phyloP scores from a whole-genome alignment of 2,329 filamentous ascomycete species.

The Myriosclerotinia curreyana region DNA sequence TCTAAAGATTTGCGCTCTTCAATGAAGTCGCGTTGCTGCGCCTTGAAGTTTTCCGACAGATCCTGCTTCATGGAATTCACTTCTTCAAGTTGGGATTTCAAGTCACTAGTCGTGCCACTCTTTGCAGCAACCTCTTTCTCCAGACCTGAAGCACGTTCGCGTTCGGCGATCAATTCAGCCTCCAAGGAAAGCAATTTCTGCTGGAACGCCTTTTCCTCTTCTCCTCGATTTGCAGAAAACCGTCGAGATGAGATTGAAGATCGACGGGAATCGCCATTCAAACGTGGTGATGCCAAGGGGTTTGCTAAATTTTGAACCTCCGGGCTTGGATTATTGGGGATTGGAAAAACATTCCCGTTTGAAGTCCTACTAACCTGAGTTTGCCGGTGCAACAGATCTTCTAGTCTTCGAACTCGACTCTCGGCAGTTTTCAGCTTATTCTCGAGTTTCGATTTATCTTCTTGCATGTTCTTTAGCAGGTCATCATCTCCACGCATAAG shows the following conservation, averaged over 20 bases:
- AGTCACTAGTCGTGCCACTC: slow-evolving; percentile 56
- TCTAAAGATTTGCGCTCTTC: slow-evolving; percentile 82
- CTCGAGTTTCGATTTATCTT: slow-evolving; percentile 74
- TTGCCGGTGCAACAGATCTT: slow-evolving; percentile 88
- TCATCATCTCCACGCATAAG: slow-evolving; percentile 87
- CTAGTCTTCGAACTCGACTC: slow-evolving; percentile 84
- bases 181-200: slow-evolving; percentile 68
- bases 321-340: slow-evolving; percentile 44
- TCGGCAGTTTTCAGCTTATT: slow-evolving; percentile 77
- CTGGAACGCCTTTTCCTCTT: slow-evolving; percentile 58
- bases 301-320: slow-evolving; percentile 50
- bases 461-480: slow-evolving; percentile 69
- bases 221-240: slow-evolving; percentile 57
- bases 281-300: slow-evolving; percentile 34
- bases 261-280: slow-evolving; percentile 49
- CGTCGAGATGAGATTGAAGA: slow-evolving; percentile 60
- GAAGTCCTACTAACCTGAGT: slow-evolving; percentile 55
- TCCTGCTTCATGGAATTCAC: slow-evolving; percentile 90
- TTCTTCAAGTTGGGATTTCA: slow-evolving; percentile 73
- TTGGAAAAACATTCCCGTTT: slow-evolving; percentile 55
- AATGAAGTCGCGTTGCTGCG: slow-evolving; percentile 82
- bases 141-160: slow-evolving; percentile 61
- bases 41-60: slow-evolving; percentile 90
- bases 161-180: slow-evolving; percentile 71
- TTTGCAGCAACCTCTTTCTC: slow-evolving; percentile 66